Evolutionary conservation across 2,329 filamentous ascomycete genomes (phyloP), one percentile per base, ranked within the genome.

Genomic region (Myriosclerotinia scirpicola): DNA sequence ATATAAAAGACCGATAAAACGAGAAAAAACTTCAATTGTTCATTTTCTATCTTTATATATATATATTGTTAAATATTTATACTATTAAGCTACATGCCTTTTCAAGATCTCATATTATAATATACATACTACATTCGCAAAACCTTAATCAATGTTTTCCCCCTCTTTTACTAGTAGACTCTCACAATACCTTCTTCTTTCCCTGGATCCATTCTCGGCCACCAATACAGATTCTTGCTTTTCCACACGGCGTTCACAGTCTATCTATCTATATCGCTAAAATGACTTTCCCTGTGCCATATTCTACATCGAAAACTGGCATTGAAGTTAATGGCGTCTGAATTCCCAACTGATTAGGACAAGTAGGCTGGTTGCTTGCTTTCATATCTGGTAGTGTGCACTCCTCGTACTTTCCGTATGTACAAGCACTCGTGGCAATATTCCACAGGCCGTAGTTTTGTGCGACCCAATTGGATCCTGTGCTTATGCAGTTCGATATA

Each of bases 311-410:
- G 2, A 30, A 54, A 34, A 63, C 36, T 11, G 60, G 48, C 60
- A 63, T 42, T 17, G 48, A 54, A 40, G 60, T 30, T 20, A 54
- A 34, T 4, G 60, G 36, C 14, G 34, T 26, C 38, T 63, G 48
- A 2, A 30, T 11, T 26, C 44, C 34, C 15, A 63, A 34, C 17
- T 30, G 7, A 54, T 36, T 42, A 12, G 6, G 17, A 34, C 60
- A 63, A n/a, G 12, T 34, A 26, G 48, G 46, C 4, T 54, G 5
- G 5, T 40, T 54, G 17, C n/a, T 40, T 30, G 26, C 34, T 15
- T 38, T 53, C n/a, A 62, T n/a, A 26, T 62, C 7, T 12, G 54
- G 20, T n/a, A 63, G 20, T n/a, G 3, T 54, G 60, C 60, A 54
- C 46, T 30, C 48, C n/a, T 63, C 60, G n/a, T 63, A 36, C 20